Evolutionary conservation across 2,329 filamentous ascomycete genomes (phyloP).

Genomic region (Pyrenophora seminiperda): DNA sequence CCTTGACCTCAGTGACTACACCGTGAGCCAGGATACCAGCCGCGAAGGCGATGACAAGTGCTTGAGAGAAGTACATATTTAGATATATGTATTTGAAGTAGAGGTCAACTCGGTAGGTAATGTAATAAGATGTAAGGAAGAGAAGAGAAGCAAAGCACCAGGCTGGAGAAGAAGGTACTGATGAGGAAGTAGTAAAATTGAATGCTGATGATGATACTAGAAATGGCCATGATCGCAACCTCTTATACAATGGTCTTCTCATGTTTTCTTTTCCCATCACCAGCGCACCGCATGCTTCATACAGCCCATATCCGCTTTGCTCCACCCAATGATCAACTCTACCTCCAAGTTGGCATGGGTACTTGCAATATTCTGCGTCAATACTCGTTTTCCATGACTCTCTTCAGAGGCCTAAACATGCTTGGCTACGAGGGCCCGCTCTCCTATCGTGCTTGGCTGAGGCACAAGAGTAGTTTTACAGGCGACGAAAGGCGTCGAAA

Average conservation of each 20-base stretch:
- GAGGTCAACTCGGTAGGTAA: slow-evolving; percentile 26
- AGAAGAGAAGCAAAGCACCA: slow-evolving; percentile 24
- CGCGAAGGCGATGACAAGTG: slow-evolving; percentile 32
- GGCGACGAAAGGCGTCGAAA: slow-evolving; percentile 20
- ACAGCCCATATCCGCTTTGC: slow-evolving; percentile 7
- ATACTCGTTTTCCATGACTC: slow-evolving; percentile 11
- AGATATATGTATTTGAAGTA: slow-evolving; percentile 1
- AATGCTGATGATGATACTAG: slow-evolving; percentile 23
- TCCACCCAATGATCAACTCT: slow-evolving; percentile 1
- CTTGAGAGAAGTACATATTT: slow-evolving; percentile 39
- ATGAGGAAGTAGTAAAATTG: slow-evolving; percentile 16
- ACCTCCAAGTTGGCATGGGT: slow-evolving; percentile 13
- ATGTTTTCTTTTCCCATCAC: background rate
- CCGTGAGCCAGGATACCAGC: slow-evolving; percentile 62
- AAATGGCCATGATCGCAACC: slow-evolving; percentile 3
- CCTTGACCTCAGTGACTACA: slow-evolving; percentile 60
- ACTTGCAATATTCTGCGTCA: slow-evolving; percentile 24
- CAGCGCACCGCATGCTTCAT: slow-evolving; percentile 11
- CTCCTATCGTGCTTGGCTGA: slow-evolving; percentile 26
- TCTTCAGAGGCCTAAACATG: slow-evolving; percentile 18
- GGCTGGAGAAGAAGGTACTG: slow-evolving; percentile 24
- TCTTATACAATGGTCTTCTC: slow-evolving; percentile 25
- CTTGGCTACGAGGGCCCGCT: slow-evolving; percentile 32
- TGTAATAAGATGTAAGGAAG: slow-evolving; percentile 8
- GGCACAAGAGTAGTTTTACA: slow-evolving; percentile 5